Conservation (phyloP, 345 rosid genomes). For the Brassica carinata region DNA sequence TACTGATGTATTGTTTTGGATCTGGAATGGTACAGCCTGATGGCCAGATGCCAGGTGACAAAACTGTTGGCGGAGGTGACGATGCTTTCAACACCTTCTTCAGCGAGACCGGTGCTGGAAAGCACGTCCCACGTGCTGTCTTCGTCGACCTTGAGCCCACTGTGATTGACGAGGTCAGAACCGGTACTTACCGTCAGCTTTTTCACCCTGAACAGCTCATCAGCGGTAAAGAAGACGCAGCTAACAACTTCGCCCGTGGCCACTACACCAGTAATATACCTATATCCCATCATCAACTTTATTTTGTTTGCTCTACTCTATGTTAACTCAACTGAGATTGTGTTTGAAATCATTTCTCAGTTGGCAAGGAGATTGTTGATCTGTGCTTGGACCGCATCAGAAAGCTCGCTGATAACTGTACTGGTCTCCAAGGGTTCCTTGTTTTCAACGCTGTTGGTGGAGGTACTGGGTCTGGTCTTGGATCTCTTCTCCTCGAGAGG, state of each 20-base stretch:
- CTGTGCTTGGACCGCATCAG: conserved; percentile 75
- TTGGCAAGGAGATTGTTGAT: conserved; percentile 82
- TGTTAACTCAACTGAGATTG: too few species aligned
- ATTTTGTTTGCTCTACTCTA: not conserved
- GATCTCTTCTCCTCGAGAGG: conserved; percentile 73
- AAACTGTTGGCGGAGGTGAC: conserved; percentile 74
- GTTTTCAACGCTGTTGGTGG: conserved; percentile 85
- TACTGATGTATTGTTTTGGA: not conserved
- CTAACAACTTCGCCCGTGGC: conserved; percentile 86
- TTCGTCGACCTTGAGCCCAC: conserved; percentile 87
- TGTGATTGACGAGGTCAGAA: conserved; percentile 69
- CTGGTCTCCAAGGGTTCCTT: conserved; percentile 84
- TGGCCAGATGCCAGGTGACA: conserved; percentile 82
- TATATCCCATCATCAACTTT: not conserved
- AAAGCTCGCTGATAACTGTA: conserved; percentile 82
- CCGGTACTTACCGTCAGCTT: conserved; percentile 65
- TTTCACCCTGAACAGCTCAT: conserved; percentile 70
- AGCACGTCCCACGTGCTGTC: conserved; percentile 81
- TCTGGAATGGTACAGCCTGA: conserved; percentile 53
- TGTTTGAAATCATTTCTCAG: conserved; percentile 26
- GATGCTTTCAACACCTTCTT: conserved; percentile 87
- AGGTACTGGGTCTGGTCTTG: conserved; percentile 86
- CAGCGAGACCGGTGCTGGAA: conserved; percentile 81
- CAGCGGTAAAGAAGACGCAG: conserved; percentile 83
- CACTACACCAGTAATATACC: conserved; percentile 63